These are phyloP conservation scores for Solanum medicagineum DNA, from an alignment of 257 asterid genomes.

Conservation along the genomic window DNA sequence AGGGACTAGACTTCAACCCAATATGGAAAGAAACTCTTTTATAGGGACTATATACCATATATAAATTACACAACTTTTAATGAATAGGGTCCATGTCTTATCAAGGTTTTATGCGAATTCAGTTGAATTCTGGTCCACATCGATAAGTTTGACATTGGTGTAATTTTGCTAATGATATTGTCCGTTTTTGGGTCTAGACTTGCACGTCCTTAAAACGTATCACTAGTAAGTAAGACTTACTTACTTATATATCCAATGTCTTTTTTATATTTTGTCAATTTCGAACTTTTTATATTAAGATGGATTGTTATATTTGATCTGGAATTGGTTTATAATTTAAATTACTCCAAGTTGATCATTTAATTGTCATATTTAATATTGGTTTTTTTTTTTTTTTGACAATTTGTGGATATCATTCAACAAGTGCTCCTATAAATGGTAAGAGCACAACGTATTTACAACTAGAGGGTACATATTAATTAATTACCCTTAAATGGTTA, in stretches of 20 bases:
- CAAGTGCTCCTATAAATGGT: neutral
- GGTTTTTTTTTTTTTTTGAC: neutral
- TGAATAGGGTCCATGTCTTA: neutral
- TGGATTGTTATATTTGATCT: neutral
- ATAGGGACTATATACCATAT: neutral
- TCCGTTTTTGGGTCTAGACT: no score
- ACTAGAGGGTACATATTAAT: neutral
- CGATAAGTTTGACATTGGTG: accelerated
- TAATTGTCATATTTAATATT: neutral
- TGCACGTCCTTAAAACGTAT: no score
- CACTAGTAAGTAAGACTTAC: no score
- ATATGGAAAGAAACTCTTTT: neutral
- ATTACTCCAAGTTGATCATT: neutral
- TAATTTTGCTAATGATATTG: no score
- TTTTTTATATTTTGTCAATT: no score
- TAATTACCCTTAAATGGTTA: neutral
- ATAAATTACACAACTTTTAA: neutral
- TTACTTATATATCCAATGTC: no score
- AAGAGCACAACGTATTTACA: neutral
- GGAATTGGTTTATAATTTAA: neutral
- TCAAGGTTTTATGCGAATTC: no score
- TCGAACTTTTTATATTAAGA: no score
- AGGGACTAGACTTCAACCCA: neutral
- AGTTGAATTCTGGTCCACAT: no score
- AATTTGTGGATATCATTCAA: neutral